Base-by-base conservation (phyloP, 1,284 basidiomycete genomes). In the Ceratobasidium sp. region DNA sequence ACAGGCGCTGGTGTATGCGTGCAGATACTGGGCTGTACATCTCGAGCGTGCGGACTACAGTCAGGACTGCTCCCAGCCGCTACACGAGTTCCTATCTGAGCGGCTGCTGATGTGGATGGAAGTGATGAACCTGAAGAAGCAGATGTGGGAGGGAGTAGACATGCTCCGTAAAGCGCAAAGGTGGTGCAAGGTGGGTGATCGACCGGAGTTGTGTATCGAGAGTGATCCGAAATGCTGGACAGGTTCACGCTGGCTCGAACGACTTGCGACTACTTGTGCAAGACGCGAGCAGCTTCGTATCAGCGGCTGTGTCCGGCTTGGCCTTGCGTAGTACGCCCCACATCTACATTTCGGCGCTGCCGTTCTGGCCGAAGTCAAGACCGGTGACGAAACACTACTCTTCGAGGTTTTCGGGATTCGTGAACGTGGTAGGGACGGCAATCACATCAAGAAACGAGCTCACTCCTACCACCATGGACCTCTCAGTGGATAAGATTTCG, bases 311-410 rank as follows among this genome's bases (percentile, higher is more conserved):
- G 1, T 44, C 69, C 20, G 39, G n/a, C 6, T 40, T 63, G 3
- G 70, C 79, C 6, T 18, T 66, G 39, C 49, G 64, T 18, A 78
- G 70, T 49, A 72, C 78, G n/a, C 75, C 78, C 23, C 80, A 81
- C 44, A 78, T 81, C 13, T 81, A 81, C 67, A 53, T 81, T 1
- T 80, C 80, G 18, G 69, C 68, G 15, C 33, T 81, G 51, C 56
- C 80, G 12, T 81, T 81, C 63, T 49, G 66, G 23, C 80, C 79
- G 18, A 44, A 63, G 33, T 10, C 46, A 18, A 46, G 33, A 33
- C 33, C 53, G 12, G 55, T 61, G 3, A n/a, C 56, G 26, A 53
- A 39, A 26, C 55, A 49, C n/a, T 56, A 63, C 42, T 28, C 56
- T 3, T 55, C 18, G 4, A 33, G 60, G 13, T 44, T 49, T 7